Evolutionary conservation across 2,329 filamentous ascomycete species (phyloP).

Genomic region (Microsporum audouinii): DNA sequence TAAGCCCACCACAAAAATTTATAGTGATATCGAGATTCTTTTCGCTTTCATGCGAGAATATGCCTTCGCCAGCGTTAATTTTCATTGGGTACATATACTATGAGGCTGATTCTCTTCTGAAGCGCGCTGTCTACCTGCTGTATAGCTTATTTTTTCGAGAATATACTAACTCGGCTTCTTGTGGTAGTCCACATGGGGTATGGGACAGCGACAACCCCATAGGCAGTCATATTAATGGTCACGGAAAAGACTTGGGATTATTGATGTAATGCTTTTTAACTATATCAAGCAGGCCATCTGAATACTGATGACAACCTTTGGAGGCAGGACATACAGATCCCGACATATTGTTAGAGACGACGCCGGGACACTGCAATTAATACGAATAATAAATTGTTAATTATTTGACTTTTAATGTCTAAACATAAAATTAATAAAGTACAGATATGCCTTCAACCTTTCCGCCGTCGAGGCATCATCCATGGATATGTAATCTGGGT

Average conservation of each 20-base stretch:
- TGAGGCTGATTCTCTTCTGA: neutral
- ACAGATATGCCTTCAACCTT: neutral
- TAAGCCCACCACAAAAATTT: neutral
- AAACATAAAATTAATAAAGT: conserved; percentile 1
- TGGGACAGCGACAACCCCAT: conserved; percentile 6
- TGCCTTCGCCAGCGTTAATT: conserved; percentile 12
- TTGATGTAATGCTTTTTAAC: too few species aligned
- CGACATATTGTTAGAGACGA: too few species aligned
- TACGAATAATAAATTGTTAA: neutral
- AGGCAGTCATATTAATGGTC: neutral
- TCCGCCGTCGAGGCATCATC: neutral
- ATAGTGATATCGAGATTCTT: conserved; percentile 3
- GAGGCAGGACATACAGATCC: too few species aligned
- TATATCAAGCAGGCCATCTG: too few species aligned
- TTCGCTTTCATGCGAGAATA: conserved; percentile 9
- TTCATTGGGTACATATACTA: conserved; percentile 8
- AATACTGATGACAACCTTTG: too few species aligned
- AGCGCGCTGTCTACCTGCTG: conserved; percentile 10
- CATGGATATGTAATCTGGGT: neutral
- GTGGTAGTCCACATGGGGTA: conserved; percentile 9
- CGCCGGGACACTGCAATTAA: neutral
- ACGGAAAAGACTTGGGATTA: neutral
- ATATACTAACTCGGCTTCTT: neutral
- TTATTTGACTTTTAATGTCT: conserved; percentile 4
- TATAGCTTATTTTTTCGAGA: neutral